Evolutionary conservation across 1,284 basidiomycete genomes (phyloP).

Genomic region (Filobasidium uniguttulatum): DNA sequence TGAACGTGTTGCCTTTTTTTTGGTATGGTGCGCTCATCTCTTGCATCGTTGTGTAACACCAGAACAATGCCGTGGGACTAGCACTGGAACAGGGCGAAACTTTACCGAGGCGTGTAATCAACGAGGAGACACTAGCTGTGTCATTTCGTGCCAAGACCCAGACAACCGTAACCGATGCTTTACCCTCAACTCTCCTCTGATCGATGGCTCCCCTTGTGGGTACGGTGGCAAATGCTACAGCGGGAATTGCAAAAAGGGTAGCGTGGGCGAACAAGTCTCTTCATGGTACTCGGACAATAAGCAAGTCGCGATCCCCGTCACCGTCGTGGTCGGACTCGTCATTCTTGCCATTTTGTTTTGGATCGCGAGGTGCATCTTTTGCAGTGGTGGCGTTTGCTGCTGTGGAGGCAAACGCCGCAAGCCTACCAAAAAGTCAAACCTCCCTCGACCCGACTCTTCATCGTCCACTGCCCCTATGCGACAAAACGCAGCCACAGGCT

Average conservation of each 20-base stretch:
- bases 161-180: slow-evolving; percentile 49
- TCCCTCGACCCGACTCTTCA: background rate
- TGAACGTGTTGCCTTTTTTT: slow-evolving; percentile 18
- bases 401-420: slow-evolving; percentile 9
- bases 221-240: slow-evolving; percentile 44
- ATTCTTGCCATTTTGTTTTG: slow-evolving; percentile 27
- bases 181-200: slow-evolving; percentile 57
- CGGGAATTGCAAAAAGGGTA: slow-evolving; percentile 53
- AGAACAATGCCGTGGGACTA: slow-evolving; percentile 69
- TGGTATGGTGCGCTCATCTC: too few relatives aligned
- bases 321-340: slow-evolving; percentile 54
- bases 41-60: too few relatives aligned
- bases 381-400: slow-evolving; percentile 22
- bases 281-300: slow-evolving; percentile 63
- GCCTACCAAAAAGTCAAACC: background rate
- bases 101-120: slow-evolving; percentile 54
- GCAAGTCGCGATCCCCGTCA: slow-evolving; percentile 66
- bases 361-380: slow-evolving; percentile 26
- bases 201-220: slow-evolving; percentile 79
- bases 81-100: slow-evolving; percentile 54
- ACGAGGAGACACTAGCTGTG: slow-evolving; percentile 52
- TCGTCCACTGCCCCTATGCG: background rate
- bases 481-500: background rate
- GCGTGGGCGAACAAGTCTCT: slow-evolving; percentile 48
- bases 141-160: slow-evolving; percentile 69